Percentiles rank a stretch among this genome's conserved stretches.
These are phyloP conservation scores for Graphiopsis chlorocephala DNA, from an alignment of 2,329 filamentous ascomycete genomes.

Conservation along the genomic window DNA sequence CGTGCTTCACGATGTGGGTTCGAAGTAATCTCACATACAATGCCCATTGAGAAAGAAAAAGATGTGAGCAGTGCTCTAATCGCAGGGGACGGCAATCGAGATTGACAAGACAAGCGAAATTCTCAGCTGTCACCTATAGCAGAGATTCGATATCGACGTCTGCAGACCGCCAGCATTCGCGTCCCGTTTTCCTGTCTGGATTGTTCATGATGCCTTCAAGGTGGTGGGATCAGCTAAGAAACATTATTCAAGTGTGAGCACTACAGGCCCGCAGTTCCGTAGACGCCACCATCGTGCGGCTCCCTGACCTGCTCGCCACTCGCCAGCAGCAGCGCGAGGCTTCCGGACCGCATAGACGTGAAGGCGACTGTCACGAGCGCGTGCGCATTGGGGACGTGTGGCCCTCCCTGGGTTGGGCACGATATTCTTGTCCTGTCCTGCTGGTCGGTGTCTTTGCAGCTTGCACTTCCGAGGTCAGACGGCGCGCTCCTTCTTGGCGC, in stretches of 20 bases:
- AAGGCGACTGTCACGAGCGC: neutral
- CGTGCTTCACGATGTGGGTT: neutral
- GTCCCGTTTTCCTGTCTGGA: neutral
- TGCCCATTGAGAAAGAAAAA: neutral
- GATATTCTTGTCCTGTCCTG: neutral
- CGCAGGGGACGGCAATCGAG: neutral
- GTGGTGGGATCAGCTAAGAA: neutral
- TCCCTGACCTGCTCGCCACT: neutral
- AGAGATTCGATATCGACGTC: neutral
- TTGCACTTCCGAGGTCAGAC: neutral
- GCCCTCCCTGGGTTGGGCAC: neutral
- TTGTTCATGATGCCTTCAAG: neutral
- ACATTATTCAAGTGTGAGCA: neutral
- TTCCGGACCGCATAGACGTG: neutral
- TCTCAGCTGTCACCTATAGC: neutral
- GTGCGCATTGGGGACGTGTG: neutral
- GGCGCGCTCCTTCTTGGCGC: neutral
- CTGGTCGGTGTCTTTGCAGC: neutral
- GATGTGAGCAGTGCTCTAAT: neutral
- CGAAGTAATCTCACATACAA: neutral
- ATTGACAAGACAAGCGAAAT: neutral
- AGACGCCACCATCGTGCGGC: constrained; percentile 1
- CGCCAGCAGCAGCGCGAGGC: neutral
- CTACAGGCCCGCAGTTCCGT: constrained; percentile 3
- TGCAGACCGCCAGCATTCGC: neutral